phyloP scores from a whole-genome alignment of 2,329 filamentous ascomycete species.

The Diaporthe sp. region DNA sequence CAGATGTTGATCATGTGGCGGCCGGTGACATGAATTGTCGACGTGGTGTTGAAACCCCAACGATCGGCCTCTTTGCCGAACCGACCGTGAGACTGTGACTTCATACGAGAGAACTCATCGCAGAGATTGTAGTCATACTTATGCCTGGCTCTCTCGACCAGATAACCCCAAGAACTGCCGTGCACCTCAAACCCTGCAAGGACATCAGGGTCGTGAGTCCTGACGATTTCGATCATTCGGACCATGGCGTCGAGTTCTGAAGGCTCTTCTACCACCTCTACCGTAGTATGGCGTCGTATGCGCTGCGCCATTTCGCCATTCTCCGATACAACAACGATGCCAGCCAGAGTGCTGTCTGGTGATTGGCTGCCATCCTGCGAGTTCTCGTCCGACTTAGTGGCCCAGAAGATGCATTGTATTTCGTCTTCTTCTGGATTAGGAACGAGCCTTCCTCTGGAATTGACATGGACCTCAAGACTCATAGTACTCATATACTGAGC shows the following conservation, averaged over 20 bases:
- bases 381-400: slow-evolving; percentile 79
- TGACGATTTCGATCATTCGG: slow-evolving; percentile 87
- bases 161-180: slow-evolving; percentile 92
- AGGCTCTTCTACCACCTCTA: slow-evolving; percentile 78
- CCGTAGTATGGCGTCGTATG: slow-evolving; percentile 69
- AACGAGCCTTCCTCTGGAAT: slow-evolving; percentile 81
- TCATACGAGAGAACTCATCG: slow-evolving; percentile 91
- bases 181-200: slow-evolving; percentile 96
- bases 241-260: slow-evolving; percentile 88
- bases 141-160: slow-evolving; percentile 87
- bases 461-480: slow-evolving; percentile 93
- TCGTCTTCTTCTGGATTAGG: slow-evolving; percentile 94
- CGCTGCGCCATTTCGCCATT: slow-evolving; percentile 67
- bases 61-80: slow-evolving; percentile 88
- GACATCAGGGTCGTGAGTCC: slow-evolving; percentile 87
- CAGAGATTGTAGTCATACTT: slow-evolving; percentile 93
- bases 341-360: slow-evolving; percentile 65
- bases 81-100: slow-evolving; percentile 81
- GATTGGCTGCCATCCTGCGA: slow-evolving; percentile 59
- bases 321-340: slow-evolving; percentile 78
- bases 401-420: slow-evolving; percentile 91
- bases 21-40: slow-evolving; percentile 91
- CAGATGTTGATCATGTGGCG: slow-evolving; percentile 97
- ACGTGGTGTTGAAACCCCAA: slow-evolving; percentile 96
- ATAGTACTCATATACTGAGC: slow-evolving; percentile 96